Conservation (phyloP, 2,329 filamentous ascomycete genomes). For the Ambrosiella beaveri region DNA sequence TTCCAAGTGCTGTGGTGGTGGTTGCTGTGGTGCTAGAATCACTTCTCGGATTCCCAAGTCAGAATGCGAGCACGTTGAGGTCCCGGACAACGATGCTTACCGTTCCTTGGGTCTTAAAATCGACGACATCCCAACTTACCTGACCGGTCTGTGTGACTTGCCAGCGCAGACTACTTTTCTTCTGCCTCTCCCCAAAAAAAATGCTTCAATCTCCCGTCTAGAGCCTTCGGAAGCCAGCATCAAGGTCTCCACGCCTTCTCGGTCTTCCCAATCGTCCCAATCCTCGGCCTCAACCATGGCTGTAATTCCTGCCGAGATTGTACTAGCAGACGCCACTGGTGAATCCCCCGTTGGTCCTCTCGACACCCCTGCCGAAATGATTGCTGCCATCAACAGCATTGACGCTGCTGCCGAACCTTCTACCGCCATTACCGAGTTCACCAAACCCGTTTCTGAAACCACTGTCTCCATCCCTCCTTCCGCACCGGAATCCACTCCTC, state of each 20-base stretch:
- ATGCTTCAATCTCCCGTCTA: slow-evolving; percentile 14
- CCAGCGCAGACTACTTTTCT: slow-evolving; percentile 63
- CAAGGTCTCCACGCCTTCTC: neutral
- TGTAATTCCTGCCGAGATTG: neutral
- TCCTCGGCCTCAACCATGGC: slow-evolving; percentile 15
- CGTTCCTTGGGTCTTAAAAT: slow-evolving; percentile 61
- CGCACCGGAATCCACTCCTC: slow-evolving; percentile 12
- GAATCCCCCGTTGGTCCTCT: slow-evolving; percentile 3
- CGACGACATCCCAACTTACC: slow-evolving; percentile 51
- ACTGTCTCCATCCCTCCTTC: neutral
- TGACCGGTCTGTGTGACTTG: slow-evolving; percentile 46
- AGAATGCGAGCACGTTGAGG: slow-evolving; percentile 31
- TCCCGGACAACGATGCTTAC: slow-evolving; percentile 75
- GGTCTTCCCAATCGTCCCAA: neutral
- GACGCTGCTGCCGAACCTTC: neutral
- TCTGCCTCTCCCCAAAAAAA: slow-evolving; percentile 30
- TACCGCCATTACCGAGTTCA: neutral
- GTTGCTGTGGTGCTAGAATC: slow-evolving; percentile 38
- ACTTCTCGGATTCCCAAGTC: neutral
- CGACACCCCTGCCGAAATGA: slow-evolving; percentile 12
- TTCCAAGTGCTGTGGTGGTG: slow-evolving; percentile 45
- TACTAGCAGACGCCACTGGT: neutral
- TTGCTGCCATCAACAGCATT: slow-evolving; percentile 11
- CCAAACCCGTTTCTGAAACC: neutral
- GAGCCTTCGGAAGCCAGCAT: slow-evolving; percentile 6